Evolutionary conservation across 2,329 filamentous ascomycete species (phyloP), one percentile per base, ranked within the genome.

Genomic region (Paracamarosporium sp.): DNA sequence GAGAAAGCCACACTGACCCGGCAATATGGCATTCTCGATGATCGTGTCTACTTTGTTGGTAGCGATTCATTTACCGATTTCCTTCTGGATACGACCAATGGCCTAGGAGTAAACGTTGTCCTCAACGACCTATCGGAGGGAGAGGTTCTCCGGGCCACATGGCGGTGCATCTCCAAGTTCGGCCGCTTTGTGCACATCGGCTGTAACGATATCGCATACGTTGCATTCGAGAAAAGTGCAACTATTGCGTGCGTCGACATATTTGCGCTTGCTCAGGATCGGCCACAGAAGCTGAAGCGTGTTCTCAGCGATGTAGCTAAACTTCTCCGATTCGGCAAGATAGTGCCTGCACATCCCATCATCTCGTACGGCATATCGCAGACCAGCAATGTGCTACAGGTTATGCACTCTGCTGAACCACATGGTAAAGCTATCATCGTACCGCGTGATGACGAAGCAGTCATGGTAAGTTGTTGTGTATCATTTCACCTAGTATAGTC

Each of bases 131-230:
- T 60, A 1, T 48, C 64, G 7, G 63, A 71, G 4, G 65, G 63
- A 3, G 62, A 71, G 22, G 22, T 60, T 4, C 53, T 73, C 13
- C 59, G 59, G 2, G 73, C 76, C 0, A 79, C 78, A 0, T 84
- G 78, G 79, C 58, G 73, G 8, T 82, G 79, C 44, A 68, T 85
- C 3, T 80, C 81, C 1, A 38, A 62, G 9, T 71, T 68, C 33
- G 71, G 70, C 15, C 56, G 63, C 7, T 59, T 69, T 20, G 50
- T 69, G 15, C 53, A 57, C 17, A 28, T 55, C 22, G 50, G 44
- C 12, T 28, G 48, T 15, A 47, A 33, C 24, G 24, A 53, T 35
- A 43, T 57, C 17, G 31, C 20, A 13, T 36, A 54, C 13, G 52
- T 64, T 20, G 7, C 56, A 9, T 57, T 62, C 36, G 43, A 47